Percentiles rank a stretch among this genome's conserved stretches.
Conservation (phyloP, 352 stramenopile species). For the Pseudoperonospora humuli region DNA sequence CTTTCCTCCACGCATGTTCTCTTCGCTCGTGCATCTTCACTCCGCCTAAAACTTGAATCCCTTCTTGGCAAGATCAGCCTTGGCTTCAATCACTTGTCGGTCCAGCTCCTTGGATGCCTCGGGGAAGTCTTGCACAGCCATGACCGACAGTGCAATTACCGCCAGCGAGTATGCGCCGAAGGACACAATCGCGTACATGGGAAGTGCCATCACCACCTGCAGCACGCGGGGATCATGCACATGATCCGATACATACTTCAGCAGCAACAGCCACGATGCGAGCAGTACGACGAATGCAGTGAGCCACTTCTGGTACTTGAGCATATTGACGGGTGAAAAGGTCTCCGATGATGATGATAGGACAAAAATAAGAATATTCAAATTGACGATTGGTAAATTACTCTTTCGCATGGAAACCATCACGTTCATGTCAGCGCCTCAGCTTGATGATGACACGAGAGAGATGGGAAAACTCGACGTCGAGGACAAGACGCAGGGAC, state of each 20-base stretch:
- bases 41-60: slow-evolving; percentile 39
- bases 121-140: slow-evolving; percentile 61
- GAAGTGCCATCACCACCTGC: slow-evolving; percentile 47
- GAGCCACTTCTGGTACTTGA: slow-evolving; percentile 80
- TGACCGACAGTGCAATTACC: slow-evolving; percentile 57
- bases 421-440: neutral
- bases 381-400: slow-evolving; percentile 9
- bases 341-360: neutral
- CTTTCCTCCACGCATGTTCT: neutral
- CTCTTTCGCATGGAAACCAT: neutral
- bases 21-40: neutral
- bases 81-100: slow-evolving; percentile 53
- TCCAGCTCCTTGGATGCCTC: slow-evolving; percentile 65
- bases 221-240: slow-evolving; percentile 32
- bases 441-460: neutral
- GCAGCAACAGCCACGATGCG: slow-evolving; percentile 43
- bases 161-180: slow-evolving; percentile 71
- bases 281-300: slow-evolving; percentile 36
- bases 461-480: neutral
- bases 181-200: slow-evolving; percentile 59
- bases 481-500: slow-evolving; percentile 1
- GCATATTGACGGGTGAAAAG: slow-evolving; percentile 24
- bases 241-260: slow-evolving; percentile 28
- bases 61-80: slow-evolving; percentile 49
- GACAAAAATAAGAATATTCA: neutral